phyloP scores from a whole-genome alignment of 2,329 filamentous ascomycete genomes.

The Clarireedia paspali region DNA sequence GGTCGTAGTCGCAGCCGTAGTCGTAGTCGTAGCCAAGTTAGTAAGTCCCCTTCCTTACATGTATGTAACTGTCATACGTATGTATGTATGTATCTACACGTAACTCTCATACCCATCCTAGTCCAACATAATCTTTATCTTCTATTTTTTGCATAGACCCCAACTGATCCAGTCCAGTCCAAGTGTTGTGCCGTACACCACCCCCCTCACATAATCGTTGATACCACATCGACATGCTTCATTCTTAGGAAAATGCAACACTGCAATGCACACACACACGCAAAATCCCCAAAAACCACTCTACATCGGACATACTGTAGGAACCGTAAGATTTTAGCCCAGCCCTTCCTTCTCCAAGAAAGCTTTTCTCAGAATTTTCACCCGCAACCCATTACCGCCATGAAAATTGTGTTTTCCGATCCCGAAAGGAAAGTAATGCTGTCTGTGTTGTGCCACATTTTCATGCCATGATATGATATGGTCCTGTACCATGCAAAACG shows the following conservation, averaged over 20 bases:
- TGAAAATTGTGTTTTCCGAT: no score
- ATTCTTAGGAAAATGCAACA: background rate
- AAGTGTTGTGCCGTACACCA: background rate
- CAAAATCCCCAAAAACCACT: no score
- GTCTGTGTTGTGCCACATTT: no score
- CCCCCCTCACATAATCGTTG: conserved; percentile 5
- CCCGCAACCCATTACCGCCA: no score
- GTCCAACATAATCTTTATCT: no score
- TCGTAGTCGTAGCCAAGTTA: background rate
- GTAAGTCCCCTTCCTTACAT: background rate
- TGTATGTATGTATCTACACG: background rate
- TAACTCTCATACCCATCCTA: background rate
- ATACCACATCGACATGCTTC: background rate
- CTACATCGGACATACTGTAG: background rate
- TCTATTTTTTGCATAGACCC: background rate
- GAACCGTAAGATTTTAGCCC: conserved; percentile 2
- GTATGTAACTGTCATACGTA: background rate
- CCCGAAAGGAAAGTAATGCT: no score
- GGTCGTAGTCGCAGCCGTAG: no score
- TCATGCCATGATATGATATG: no score
- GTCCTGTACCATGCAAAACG: no score
- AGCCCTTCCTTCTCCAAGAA: no score
- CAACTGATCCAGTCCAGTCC: background rate
- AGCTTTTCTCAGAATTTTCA: no score
- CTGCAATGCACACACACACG: background rate